phyloP scores from a whole-genome alignment of 176 grass and related monocot genomes.

The Paspalum vaginatum region DNA sequence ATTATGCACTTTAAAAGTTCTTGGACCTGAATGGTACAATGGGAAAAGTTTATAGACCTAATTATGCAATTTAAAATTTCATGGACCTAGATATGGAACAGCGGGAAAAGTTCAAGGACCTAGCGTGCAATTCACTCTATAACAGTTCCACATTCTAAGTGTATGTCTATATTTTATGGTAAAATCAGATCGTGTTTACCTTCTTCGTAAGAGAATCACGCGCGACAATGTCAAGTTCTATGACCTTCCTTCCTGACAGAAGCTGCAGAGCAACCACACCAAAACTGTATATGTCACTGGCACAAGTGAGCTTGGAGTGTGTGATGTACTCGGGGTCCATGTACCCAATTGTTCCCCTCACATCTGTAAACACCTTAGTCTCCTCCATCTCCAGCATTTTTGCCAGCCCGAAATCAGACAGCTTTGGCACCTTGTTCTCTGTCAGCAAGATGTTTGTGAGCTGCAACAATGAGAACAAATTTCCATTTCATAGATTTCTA shows the following conservation, averaged over 20 bases:
- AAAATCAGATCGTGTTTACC: constrained; percentile 29
- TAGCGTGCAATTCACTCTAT: no score
- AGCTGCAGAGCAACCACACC: constrained; percentile 64
- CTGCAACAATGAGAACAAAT: constrained; percentile 30
- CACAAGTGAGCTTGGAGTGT: constrained; percentile 58
- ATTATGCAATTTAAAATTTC: no score
- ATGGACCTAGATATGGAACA: no score
- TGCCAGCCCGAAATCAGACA: constrained; percentile 66
- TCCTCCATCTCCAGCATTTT: constrained; percentile 64
- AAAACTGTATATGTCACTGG: constrained; percentile 75
- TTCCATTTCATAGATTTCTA: no score
- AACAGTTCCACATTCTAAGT: neutral
- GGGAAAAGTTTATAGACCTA: no score
- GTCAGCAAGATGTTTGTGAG: constrained; percentile 72
- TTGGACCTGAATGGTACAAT: no score
- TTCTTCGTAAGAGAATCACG: constrained; percentile 63
- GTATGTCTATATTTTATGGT: no score
- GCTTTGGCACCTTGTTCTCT: constrained; percentile 53
- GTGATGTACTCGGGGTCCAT: constrained; percentile 79
- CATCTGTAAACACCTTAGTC: constrained; percentile 65
- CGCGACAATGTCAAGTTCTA: constrained; percentile 60
- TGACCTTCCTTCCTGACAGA: constrained; percentile 71
- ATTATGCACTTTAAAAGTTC: no score
- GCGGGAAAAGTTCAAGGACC: no score
- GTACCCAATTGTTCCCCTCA: constrained; percentile 73